Evolutionary conservation across 2,329 filamentous ascomycete genomes (phyloP).

Genomic region (Calonectria hawksworthii): DNA sequence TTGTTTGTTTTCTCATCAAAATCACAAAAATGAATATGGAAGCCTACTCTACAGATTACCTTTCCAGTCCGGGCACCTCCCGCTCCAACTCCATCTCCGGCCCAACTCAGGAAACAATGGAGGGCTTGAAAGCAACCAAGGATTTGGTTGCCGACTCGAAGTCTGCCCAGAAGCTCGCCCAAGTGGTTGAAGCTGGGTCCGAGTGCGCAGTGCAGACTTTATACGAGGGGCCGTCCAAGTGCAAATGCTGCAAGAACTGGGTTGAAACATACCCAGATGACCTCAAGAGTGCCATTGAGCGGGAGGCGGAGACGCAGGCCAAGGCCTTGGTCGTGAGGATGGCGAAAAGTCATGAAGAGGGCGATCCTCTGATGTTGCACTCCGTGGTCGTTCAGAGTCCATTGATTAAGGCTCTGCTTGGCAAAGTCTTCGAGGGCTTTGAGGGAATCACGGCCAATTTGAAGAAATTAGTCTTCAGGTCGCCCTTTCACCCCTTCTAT

Average conservation of each 20-base stretch:
- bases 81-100: neutral
- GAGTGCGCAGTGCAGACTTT: neutral
- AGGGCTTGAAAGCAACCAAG: neutral
- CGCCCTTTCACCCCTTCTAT: conserved; percentile 27
- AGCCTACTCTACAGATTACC: neutral
- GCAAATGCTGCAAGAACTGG: neutral
- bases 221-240: neutral
- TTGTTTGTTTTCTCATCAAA: neutral
- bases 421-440: conserved; percentile 24
- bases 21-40: neutral
- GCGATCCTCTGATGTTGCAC: conserved; percentile 13
- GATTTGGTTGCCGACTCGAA: neutral
- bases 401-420: conserved; percentile 14
- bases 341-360: conserved; percentile 24
- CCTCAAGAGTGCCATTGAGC: conserved; percentile 17
- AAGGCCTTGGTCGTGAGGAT: conserved; percentile 33
- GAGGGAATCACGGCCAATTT: conserved; percentile 16
- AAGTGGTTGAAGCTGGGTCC: neutral
- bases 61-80: neutral
- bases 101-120: neutral
- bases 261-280: neutral
- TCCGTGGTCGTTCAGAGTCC: conserved; percentile 25
- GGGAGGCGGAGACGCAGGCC: conserved; percentile 15
- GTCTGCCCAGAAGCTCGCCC: neutral
- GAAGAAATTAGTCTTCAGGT: conserved; percentile 18